Conservation (phyloP, 495 filamentous ascomycete genomes). For the Chaetomidium leptoderma region DNA sequence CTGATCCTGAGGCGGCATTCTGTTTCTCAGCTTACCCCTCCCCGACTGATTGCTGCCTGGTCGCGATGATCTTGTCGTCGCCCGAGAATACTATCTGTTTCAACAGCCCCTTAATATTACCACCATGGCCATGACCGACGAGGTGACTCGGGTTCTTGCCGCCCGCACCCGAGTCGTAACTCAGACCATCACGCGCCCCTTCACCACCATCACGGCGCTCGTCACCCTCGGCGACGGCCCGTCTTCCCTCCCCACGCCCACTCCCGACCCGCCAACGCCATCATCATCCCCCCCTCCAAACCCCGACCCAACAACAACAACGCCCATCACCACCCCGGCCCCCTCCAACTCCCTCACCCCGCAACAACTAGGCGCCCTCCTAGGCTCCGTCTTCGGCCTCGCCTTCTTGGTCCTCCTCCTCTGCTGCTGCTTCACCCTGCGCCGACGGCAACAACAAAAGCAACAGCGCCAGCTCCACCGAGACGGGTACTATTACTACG, state of each 20-base stretch:
- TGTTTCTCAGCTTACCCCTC: too few species aligned
- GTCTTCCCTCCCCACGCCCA: not conserved
- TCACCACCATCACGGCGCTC: constrained; percentile 21
- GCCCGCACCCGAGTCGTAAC: constrained; percentile 15
- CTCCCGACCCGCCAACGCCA: constrained; percentile 1
- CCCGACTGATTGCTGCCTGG: too few species aligned
- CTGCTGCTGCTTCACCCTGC: constrained; percentile 9
- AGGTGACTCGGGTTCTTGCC: not conserved
- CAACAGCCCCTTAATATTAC: not conserved
- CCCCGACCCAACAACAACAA: not conserved
- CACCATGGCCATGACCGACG: not conserved
- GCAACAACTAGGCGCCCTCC: constrained; percentile 21
- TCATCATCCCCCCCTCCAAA: not conserved
- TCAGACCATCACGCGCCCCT: constrained; percentile 21
- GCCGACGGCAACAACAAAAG: not conserved
- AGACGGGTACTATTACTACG: not conserved
- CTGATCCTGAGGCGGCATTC: not conserved
- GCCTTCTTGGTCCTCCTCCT: constrained; percentile 14
- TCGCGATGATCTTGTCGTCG: not conserved
- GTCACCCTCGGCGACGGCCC: constrained; percentile 19
- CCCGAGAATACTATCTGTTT: too few species aligned
- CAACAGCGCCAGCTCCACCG: not conserved
- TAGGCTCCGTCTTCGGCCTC: constrained; percentile 21
- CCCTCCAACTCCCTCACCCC: constrained; percentile 9
- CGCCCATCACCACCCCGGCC: not conserved